These are phyloP conservation scores for Aspergillus ellipticus DNA, from an alignment of 495 filamentous ascomycete species.

Conservation along the genomic window DNA sequence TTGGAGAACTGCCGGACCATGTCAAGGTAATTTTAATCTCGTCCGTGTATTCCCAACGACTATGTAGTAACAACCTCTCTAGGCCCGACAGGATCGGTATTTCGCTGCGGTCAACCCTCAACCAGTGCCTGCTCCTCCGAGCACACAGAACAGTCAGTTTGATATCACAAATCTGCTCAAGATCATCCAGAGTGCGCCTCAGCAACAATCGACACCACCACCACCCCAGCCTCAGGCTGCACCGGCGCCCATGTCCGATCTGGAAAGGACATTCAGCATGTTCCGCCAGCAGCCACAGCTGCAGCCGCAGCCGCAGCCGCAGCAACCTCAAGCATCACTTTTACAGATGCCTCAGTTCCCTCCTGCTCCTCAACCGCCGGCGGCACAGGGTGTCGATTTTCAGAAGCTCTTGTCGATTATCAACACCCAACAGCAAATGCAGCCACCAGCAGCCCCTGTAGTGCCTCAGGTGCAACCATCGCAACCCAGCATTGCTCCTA, in stretches of 20 bases:
- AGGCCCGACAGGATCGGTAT: slow-evolving; percentile 47
- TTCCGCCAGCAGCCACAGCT: slow-evolving; percentile 47
- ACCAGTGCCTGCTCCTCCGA: slow-evolving; percentile 17
- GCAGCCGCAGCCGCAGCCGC: slow-evolving; percentile 26
- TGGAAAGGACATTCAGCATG: slow-evolving; percentile 42
- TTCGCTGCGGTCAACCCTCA: slow-evolving; percentile 38
- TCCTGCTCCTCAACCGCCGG: slow-evolving; percentile 17
- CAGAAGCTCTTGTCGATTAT: slow-evolving; percentile 36
- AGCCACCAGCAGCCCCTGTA: slow-evolving; percentile 24
- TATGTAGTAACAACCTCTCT: slow-evolving; percentile 7
- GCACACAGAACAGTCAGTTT: slow-evolving; percentile 27
- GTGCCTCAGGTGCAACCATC: slow-evolving; percentile 23
- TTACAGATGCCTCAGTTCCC: slow-evolving; percentile 26
- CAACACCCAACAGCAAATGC: slow-evolving; percentile 33
- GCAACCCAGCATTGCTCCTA: slow-evolving; percentile 30
- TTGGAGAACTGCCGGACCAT: slow-evolving; percentile 47
- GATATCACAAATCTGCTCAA: slow-evolving; percentile 48
- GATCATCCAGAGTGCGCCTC: slow-evolving; percentile 37
- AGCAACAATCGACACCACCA: slow-evolving; percentile 28
- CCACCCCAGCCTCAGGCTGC: slow-evolving; percentile 19
- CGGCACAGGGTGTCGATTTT: slow-evolving; percentile 27
- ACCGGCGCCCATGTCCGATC: slow-evolving; percentile 29
- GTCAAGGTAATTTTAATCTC: slow-evolving; percentile 38
- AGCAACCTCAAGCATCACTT: slow-evolving; percentile 26
- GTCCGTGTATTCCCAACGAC: neutral